Base-by-base conservation (phyloP, 2,329 filamentous ascomycete species). In the Neopestalotiopsis sp. region DNA sequence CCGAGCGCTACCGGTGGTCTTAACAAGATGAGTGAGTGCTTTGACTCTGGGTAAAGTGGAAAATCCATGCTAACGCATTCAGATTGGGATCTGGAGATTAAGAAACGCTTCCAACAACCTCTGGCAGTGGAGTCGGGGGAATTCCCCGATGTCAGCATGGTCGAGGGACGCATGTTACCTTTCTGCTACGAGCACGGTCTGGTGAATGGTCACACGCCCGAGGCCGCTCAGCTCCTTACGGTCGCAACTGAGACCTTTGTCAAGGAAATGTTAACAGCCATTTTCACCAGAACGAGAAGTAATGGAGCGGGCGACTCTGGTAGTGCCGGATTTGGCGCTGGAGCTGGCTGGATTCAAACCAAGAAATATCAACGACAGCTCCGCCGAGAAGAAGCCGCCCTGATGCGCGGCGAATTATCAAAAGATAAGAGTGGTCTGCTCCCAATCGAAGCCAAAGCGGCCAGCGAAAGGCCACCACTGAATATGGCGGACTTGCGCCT, bases 401-500 rank as follows among this genome's bases (percentile, higher is more conserved):
- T 89, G 32, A 86, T 90, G 56, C 86, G 89, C n/a, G 94, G 94
- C 4, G 92, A 95, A 74, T 79, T 97, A 1, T 84, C 88, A 20
- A 87, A 93, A 72, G 93, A 94, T 69, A 91, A 92, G 69, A 91
- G 88, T 62, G 94, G 94, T 1, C 81, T 97, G 34, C 82, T 98
- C 5, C 95, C 95, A 0, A 83, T 94, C 45, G 94, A 98, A 79
- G 89, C 92, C 3, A 94, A 92, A 77, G 91, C 92, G 66, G 91
- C 92, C 17, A 89, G 89, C 67, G 89, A 92, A 74, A 86, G 94
- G 52, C 88, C 90, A 5, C 89, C 93, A 0, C 81, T 98, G 1
- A 90, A 90, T 14, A 91, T 95, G 82, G 89, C 91, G 20, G 95
- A 98, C 78, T 80, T 98, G 62, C 88, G 92, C 49, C 83, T 97